A percentile compares a stretch with the other conserved stretches of the same genome.
phyloP scores from a whole-genome alignment of 2,329 filamentous ascomycete species.

The Phialocephala subalpina region DNA sequence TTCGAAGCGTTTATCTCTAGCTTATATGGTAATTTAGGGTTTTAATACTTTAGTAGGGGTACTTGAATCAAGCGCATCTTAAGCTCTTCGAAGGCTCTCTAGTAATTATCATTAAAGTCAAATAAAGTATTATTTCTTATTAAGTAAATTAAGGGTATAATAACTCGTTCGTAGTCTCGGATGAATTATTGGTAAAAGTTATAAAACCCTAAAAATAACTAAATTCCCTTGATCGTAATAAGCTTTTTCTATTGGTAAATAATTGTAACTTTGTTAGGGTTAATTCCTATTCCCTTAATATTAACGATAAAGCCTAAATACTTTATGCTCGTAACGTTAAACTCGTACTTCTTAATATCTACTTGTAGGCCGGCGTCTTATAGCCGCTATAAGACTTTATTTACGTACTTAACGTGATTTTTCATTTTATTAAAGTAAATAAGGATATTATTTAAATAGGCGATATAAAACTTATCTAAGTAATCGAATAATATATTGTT shows the following conservation, averaged over 20 bases:
- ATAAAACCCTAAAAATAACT: not conserved
- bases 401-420: slow-evolving; percentile 15
- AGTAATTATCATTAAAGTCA: not conserved
- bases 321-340: no score
- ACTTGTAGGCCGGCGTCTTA: slow-evolving; percentile 7
- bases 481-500: slow-evolving; percentile 17
- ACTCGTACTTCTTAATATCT: slow-evolving; percentile 20
- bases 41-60: not conserved
- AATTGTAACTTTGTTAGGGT: not conserved
- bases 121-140: not conserved
- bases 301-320: slow-evolving; percentile 19
- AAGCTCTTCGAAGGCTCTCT: not conserved
- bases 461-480: slow-evolving; percentile 15
- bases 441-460: slow-evolving; percentile 22
- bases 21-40: not conserved
- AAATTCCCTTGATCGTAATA: not conserved
- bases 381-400: slow-evolving; percentile 13
- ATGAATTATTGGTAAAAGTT: not conserved
- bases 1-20: not conserved
- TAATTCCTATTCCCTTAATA: not conserved
- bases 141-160: not conserved
- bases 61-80: not conserved
- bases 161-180: not conserved
- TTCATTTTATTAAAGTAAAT: slow-evolving; percentile 13
- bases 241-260: not conserved